These are phyloP conservation scores for Candida oleophila DNA, from an alignment of 805 yeast genomes.

Conservation along the genomic window DNA sequence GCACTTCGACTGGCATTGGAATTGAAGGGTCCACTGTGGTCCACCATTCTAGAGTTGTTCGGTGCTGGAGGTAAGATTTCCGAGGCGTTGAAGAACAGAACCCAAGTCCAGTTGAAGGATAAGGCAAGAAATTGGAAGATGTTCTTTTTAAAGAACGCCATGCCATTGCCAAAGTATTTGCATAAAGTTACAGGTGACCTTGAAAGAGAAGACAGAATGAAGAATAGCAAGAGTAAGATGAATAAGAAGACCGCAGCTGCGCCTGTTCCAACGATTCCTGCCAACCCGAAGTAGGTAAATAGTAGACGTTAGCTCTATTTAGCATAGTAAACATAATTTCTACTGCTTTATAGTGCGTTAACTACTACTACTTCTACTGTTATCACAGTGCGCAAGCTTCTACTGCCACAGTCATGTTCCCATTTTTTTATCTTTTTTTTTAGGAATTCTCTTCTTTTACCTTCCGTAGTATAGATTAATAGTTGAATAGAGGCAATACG, in stretches of 20 bases:
- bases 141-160: constrained; percentile 71
- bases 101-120: constrained; percentile 90
- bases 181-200: constrained; percentile 85
- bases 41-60: constrained; percentile 81
- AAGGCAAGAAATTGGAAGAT: constrained; percentile 96
- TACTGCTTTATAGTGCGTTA: too few species aligned
- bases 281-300: neutral
- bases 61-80: constrained; percentile 91
- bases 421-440: constrained; percentile 21
- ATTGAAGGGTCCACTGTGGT: constrained; percentile 89
- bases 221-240: constrained; percentile 26
- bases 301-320: too few species aligned
- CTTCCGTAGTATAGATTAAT: neutral
- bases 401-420: constrained; percentile 11
- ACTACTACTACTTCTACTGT: too few species aligned
- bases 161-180: constrained; percentile 78
- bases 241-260: constrained; percentile 40
- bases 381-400: too few species aligned
- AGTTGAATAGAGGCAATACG: neutral
- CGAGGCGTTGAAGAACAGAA: constrained; percentile 82
- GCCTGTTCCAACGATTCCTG: constrained; percentile 36
- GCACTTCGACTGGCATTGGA: constrained; percentile 81
- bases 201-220: constrained; percentile 51
- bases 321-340: too few species aligned
- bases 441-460: neutral